Evolutionary conservation across 192 early-diverging fungal species (phyloP), one percentile per base, ranked within the genome.

Genomic region (Coemansia sp.): DNA sequence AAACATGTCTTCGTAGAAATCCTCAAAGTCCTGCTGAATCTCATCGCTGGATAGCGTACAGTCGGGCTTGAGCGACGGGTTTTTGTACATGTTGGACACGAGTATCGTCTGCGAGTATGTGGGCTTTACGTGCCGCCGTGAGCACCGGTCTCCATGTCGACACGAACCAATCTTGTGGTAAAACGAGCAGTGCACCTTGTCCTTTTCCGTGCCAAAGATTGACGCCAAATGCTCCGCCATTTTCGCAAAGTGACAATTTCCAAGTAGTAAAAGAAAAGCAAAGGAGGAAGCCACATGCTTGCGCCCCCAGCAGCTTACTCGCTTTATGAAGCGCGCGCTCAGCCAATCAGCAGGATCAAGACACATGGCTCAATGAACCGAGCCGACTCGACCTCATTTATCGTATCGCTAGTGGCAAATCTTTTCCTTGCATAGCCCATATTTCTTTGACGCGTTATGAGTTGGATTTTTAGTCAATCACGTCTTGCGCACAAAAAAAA

Each of bases 121-220:
- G 14, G 97, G 97, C 78, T 96, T 94, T 60, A 97, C 92, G 65
- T 99, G 97, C 78, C 96, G 96, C 65, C 96, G 85, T 16, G 94
- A 94, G 73, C 97, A 98, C 56, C 94, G 87, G 69, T 99, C 97
- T 55, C 95, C 96, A 70, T 98, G 96, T 18, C 96, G 86, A 73
- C 97, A 99, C 36, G 97, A 95, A 31, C 97, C 97, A 56, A 98
- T 99, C 86, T 99, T 98, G 87, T 95, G 95, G 88, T 99, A 99
- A 71, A 97, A 99, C 43, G 93, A 94, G 83, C 97, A 99, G 73
- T 99, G 95, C 64, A 99, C 95, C 88, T 94, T 94, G 93, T 97
- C 96, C 77, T 95, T 95, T 70, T 98, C 96, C 18, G 96, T 98
- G 39, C 96, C 96, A 76, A 96, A 98, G 61, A 98, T 98, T 39